Base-by-base conservation (phyloP, 768 basidiomycete species). In the Russula vinacea region DNA sequence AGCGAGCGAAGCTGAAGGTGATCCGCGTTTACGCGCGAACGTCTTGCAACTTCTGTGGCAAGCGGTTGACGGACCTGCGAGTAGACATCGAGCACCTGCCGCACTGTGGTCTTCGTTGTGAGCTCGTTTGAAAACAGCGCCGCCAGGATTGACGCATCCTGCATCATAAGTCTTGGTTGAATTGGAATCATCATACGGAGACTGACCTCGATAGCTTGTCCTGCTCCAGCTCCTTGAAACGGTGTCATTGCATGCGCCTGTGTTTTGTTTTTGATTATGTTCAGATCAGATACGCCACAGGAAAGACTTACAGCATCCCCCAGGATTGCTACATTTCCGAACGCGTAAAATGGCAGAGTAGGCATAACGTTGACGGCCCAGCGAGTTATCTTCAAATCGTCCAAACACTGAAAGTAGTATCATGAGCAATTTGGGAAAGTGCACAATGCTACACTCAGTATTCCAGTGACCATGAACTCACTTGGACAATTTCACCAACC, bases 321-420 rank as follows among this genome's bases (percentile, higher is more conserved):
- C 7, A 81, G 51, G 17, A 81, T 62, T 69, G 75, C 77, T 75
- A 87, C 84, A 11, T 80, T 74, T 19, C 82, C 84, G n/a, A 77
- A 77, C 1, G 81, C 78, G 59, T 79, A 83, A 9, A 83, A 76
- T 0, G 75, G 75, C 24, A 90, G 72, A 6, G 84, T 81, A 58
- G 76, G 78, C 2, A 84, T 75, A 5, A 77, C 80, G 69, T 88
- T 84, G 33, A 90, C 80, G 0, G 85, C 85, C 89, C 89, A 90
- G 42, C 82, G 75, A 26, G 78, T 73, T 32, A 53, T 42, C 35
- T 19, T 54, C 22, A 67, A 51, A 65, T 67, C 53, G 35, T 29
- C 44, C 22, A 59, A 5, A 40, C 54, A 61, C 51, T 54, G 49
- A 16, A 56, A 24, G 11, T 26, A 14, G 29, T 26, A 17, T 19